Percentiles rank a stretch among this genome's conserved stretches.
Evolutionary conservation across 257 asterid species (phyloP).

Genomic region (Nicotiana tabacum): DNA sequence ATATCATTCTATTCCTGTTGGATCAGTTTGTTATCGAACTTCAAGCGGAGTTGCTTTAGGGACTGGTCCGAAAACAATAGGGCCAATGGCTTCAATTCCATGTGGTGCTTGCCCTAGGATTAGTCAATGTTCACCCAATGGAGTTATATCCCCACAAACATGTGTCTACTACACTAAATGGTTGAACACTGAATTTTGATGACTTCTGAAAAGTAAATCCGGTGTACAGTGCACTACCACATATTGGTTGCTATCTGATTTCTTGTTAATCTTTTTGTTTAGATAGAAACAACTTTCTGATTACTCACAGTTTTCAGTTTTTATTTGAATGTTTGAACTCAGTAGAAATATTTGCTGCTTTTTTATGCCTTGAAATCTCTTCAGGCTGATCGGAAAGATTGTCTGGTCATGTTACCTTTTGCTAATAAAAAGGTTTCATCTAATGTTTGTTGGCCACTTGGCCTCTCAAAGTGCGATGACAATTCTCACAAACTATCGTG

Average conservation of each 20-base stretch:
- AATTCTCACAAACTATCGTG: neutral
- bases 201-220: neutral
- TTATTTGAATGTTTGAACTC: neutral
- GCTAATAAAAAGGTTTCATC: neutral
- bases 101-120: constrained; percentile 70
- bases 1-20: constrained; percentile 43
- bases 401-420: neutral
- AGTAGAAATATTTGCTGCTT: neutral
- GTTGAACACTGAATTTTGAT: constrained; percentile 46
- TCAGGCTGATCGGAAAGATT: neutral
- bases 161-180: constrained; percentile 62
- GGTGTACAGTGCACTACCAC: neutral
- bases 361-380: neutral
- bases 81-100: constrained; percentile 62
- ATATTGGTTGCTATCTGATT: neutral
- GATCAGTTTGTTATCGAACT: constrained; percentile 44
- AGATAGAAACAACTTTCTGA: neutral
- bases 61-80: constrained; percentile 23
- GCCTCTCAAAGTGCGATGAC: neutral
- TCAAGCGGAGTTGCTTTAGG: constrained; percentile 25
- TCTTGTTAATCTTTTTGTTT: neutral
- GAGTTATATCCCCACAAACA: constrained; percentile 56
- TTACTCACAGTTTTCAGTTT: neutral
- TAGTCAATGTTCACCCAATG: constrained; percentile 50
- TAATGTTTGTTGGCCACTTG: neutral